A percentile compares a stretch with the other conserved stretches of the same genome.
Evolutionary conservation across 305 asterid genomes (phyloP).

Genomic region (Nicotiana rustica): DNA sequence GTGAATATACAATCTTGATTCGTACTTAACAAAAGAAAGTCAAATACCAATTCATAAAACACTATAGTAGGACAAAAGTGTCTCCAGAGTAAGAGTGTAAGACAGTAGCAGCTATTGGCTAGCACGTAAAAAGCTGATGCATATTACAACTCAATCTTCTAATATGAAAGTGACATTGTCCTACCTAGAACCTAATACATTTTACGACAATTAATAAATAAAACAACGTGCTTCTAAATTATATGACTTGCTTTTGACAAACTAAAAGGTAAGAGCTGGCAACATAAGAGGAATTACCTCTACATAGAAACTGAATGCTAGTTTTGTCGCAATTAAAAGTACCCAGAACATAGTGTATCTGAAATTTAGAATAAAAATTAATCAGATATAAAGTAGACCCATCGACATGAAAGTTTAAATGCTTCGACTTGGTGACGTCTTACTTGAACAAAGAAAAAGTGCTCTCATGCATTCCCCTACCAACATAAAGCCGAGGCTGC

Average conservation of each 20-base stretch:
- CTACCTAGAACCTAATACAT: background rate
- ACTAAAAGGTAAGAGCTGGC: conserved; percentile 26
- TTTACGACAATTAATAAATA: background rate
- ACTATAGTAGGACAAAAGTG: conserved; percentile 16
- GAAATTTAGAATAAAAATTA: conserved; percentile 40
- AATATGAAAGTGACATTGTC: conserved; percentile 19
- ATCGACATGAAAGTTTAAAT: conserved; percentile 33
- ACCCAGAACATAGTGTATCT: conserved; percentile 99
- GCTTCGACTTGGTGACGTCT: conserved; percentile 38
- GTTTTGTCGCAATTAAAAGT: conserved; percentile 82
- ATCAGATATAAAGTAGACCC: conserved; percentile 37
- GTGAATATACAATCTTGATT: background rate
- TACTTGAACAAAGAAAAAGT: conserved; percentile 97
- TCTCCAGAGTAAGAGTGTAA: conserved; percentile 4
- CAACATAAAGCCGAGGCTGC: conserved; percentile 99
- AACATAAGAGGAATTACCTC: conserved; percentile 62
- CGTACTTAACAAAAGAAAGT: conserved; percentile 1
- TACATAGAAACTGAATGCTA: conserved; percentile 90
- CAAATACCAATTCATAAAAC: conserved; percentile 20
- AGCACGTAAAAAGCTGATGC: background rate
- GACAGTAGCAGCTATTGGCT: conserved; percentile 12
- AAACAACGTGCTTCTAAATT: background rate
- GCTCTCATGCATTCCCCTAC: conserved; percentile 99
- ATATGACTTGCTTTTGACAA: conserved; percentile 17
- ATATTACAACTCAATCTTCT: conserved; percentile 16